These are phyloP conservation scores for Psidium guajava DNA, from an alignment of 345 rosid species.

Conservation along the genomic window DNA sequence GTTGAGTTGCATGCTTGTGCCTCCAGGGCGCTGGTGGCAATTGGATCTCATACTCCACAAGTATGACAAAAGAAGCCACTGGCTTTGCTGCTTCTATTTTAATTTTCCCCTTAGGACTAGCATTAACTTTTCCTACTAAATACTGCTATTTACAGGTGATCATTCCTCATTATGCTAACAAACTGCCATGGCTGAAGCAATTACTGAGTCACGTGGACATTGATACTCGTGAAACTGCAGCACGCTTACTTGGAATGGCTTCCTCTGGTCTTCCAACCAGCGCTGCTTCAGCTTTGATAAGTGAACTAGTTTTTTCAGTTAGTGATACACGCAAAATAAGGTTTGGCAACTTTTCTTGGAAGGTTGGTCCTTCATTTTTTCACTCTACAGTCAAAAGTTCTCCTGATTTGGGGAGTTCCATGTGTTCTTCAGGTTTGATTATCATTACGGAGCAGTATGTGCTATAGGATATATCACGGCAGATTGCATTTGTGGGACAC, in stretches of 20 bases:
- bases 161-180: constrained; percentile 51
- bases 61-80: constrained; percentile 16
- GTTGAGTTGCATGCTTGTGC: constrained; percentile 79
- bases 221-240: constrained; percentile 83
- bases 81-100: neutral
- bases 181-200: constrained; percentile 74
- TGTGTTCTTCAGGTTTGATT: constrained; percentile 59
- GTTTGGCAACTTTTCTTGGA: constrained; percentile 19
- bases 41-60: constrained; percentile 78
- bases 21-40: constrained; percentile 59
- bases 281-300: constrained; percentile 42
- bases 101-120: neutral
- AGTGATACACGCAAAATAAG: constrained; percentile 44
- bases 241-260: constrained; percentile 88
- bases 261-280: constrained; percentile 59
- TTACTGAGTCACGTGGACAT: constrained; percentile 65
- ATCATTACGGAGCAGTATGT: constrained; percentile 62
- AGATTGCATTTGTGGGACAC: constrained; percentile 39
- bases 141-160: constrained; percentile 34
- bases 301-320: constrained; percentile 46
- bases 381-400: neutral
- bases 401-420: neutral
- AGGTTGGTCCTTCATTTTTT: neutral
- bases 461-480: constrained; percentile 78
- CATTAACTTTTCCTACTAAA: neutral